These are phyloP conservation scores for Camellia japonica DNA, from an alignment of 148 eudicot genomes.

Conservation along the genomic window DNA sequence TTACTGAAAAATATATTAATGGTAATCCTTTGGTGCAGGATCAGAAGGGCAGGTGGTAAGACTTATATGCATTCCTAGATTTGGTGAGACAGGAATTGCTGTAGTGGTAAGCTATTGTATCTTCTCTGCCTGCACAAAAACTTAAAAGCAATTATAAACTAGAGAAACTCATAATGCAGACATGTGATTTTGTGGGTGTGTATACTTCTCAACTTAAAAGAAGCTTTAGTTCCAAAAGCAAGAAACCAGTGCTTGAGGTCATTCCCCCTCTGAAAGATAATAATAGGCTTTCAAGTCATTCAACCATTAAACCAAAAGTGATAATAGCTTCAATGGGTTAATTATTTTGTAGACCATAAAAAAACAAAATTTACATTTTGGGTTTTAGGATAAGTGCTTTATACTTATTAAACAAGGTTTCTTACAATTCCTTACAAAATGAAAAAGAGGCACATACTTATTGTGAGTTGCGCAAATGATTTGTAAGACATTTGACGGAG, in stretches of 20 bases:
- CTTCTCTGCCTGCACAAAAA: background rate
- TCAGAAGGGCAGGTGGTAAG: constrained; percentile 75
- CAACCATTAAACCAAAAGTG: background rate
- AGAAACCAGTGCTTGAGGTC: background rate
- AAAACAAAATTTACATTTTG: background rate
- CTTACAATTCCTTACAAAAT: background rate
- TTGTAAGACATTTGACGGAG: background rate
- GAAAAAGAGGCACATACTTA: background rate
- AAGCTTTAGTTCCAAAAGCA: background rate
- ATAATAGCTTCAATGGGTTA: background rate
- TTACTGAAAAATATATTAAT: background rate
- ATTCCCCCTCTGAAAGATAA: background rate
- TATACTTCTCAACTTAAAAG: background rate
- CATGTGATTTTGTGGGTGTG: background rate
- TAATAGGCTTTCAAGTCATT: background rate
- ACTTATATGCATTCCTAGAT: constrained; percentile 80
- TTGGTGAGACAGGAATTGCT: constrained; percentile 83
- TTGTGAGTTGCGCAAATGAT: background rate
- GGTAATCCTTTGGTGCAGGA: constrained; percentile 40
- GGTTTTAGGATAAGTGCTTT: background rate
- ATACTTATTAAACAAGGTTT: background rate
- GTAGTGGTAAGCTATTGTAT: constrained; percentile 55
- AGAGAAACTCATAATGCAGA: background rate
- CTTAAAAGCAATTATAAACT: background rate
- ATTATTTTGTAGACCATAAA: background rate